Base-by-base conservation (phyloP, 176 grass and related monocot genomes). In the Echinochloa phyllopogon region DNA sequence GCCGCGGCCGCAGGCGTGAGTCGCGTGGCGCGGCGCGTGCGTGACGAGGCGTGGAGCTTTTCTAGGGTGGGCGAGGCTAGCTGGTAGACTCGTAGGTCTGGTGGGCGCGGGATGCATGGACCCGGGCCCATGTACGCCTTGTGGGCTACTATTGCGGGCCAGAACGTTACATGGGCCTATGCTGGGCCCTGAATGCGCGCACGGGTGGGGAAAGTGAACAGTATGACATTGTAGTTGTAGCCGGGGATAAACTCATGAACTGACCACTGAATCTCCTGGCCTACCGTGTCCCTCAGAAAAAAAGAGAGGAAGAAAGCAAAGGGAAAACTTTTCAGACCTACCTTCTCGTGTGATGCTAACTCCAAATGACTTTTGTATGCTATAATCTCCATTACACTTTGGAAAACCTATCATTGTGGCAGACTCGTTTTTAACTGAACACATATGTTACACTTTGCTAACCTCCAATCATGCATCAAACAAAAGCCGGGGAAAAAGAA, bases 1-100 rank as follows among this genome's bases (percentile, higher is more conserved):
- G 72, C 33, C 40, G 16, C 9, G 41, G 29, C 17, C 11, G 51
- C 33, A 76, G 33, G 51, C 73, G 73, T 75, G 29, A 55, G 33
- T 20, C 73, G 73, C 51, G 51, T 57, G 73, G 18, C 51, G 73
- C 8, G 18, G 33, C 29, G 72, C 53, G 73, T 57, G 73, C 27
- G 50, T 53, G 47, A 16, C 12, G 39, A 21, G 74, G 50, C 25
- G 50, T 53, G 65, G n/a, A 17, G 29, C 72, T n/a, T 66, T 65
- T 67, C 11, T 83, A 83, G 86, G 75, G 81, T 84, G 80, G 87
- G 87, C 56, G 65, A 78, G 6, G 78, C 70, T 75, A 60, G 39
- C 15, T 24, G 40, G 38, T 68, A 68, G 65, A 70, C 68, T 20
- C 8, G 23, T 87, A 74, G 69, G 77, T 29, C 47, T 87, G 58